These are phyloP conservation scores for Capsicum chinense DNA, from an alignment of 257 asterid species.

Conservation along the genomic window DNA sequence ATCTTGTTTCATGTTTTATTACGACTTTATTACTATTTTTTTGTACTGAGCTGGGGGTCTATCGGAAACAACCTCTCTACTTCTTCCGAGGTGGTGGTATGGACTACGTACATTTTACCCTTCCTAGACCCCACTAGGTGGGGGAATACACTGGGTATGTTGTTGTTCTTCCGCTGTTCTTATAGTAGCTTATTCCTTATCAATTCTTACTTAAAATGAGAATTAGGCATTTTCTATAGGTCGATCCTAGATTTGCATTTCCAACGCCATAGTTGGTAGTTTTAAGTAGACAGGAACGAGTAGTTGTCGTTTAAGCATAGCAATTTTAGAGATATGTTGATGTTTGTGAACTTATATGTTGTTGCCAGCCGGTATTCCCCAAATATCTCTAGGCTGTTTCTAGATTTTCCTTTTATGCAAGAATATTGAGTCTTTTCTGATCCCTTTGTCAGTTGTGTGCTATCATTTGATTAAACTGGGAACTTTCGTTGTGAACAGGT, in stretches of 20 bases:
- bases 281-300: neutral
- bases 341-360: neutral
- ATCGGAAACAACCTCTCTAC: too few species aligned
- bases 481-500: constrained; percentile 49
- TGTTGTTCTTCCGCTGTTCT: neutral
- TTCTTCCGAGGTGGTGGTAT: too few species aligned
- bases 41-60: too few species aligned
- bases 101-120: too few species aligned
- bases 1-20: too few species aligned
- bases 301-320: too few species aligned
- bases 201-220: neutral
- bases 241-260: neutral
- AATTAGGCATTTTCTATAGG: neutral
- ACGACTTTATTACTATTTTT: too few species aligned
- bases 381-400: neutral
- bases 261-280: neutral
- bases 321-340: neutral
- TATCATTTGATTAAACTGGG: constrained; percentile 22
- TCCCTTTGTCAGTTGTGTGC: neutral
- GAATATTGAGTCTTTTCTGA: neutral
- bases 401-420: constrained; percentile 10
- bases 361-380: neutral
- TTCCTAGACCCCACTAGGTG: too few species aligned
- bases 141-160: too few species aligned
- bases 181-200: neutral